These are phyloP conservation scores for Ligustrum vulgare DNA, from an alignment of 257 asterid species.

Conservation along the genomic window DNA sequence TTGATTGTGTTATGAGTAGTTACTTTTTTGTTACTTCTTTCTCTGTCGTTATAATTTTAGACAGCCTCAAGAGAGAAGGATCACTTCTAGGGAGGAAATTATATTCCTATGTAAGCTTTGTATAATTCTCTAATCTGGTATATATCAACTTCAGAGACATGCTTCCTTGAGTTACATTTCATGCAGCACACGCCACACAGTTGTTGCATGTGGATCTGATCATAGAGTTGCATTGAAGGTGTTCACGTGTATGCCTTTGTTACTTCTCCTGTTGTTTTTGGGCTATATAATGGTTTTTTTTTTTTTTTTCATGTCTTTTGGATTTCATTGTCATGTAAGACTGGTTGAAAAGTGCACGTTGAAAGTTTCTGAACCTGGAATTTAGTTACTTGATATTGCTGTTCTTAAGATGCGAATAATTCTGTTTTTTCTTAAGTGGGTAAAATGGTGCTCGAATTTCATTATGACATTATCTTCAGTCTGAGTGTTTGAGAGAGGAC, in stretches of 20 bases:
- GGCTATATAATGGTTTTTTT: neutral
- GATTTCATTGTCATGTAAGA: neutral
- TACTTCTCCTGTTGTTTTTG: neutral
- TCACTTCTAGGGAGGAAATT: neutral
- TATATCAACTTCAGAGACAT: neutral
- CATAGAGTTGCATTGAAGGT: neutral
- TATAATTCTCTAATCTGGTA: neutral
- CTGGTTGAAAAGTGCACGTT: neutral
- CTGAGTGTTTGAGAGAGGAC: no score
- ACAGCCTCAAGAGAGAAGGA: neutral
- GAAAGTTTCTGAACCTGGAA: neutral
- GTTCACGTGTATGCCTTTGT: neutral
- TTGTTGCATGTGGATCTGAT: neutral
- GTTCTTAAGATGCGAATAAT: neutral
- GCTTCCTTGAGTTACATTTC: neutral
- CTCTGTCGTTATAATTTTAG: neutral
- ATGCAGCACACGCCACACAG: neutral
- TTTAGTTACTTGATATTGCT: no score
- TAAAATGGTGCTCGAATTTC: neutral
- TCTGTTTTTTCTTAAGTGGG: neutral
- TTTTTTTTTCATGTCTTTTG: neutral
- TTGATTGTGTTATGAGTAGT: no score
- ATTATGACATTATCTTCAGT: slow-evolving; percentile 6
- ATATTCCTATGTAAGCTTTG: neutral
- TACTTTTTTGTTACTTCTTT: neutral